Base-by-base conservation (phyloP, 1,139 yeast genomes). In the Groenewaldozyma sp. region DNA sequence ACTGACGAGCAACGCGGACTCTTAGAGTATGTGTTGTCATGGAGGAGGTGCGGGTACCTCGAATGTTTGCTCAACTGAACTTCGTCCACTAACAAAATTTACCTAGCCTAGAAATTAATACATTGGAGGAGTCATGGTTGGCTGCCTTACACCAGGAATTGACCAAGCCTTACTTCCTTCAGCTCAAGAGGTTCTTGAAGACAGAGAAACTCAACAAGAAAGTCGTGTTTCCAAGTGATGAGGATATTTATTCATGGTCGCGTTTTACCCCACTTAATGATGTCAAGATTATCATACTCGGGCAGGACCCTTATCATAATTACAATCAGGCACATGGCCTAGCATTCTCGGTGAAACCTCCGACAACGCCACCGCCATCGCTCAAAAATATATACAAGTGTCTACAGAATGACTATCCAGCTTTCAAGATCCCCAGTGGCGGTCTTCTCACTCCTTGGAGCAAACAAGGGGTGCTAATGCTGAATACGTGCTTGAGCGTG, bases 261-360 rank as follows among this genome's bases (percentile, higher is more conserved):
- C 74, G 87, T 35, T 68, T 79, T 26, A 86, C 97, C 0, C 95
- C 96, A 0, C 66, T 91, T 27, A 68, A 76, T 4, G 60, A 72
- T 1, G 82, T 88, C 24, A 79, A 77, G 54, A 93, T 93, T 26
- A 72, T 91, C 3, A 70, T 93, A 14, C 66, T 93, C 34, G 99
- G 99, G 1, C 99, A 91, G 59, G 99, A 91, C 58, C 99, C 99
- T 0, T 91, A 91, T 57, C 98, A 93, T 59, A 87, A 87, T 56
- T 63, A 62, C 51, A 82, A 83, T 53, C 98, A 91, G 59, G 99
- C 99, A 0, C 98, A 91, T 55, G 99, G 99, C 0, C 66, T 91
- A 22, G 97, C 98, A 3, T 91, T 91, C 53, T 82, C 94, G 10
- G 98, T 91, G 1, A 69, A 76, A 37, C 81, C 83, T 26, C 95